phyloP scores from a whole-genome alignment of 2,329 filamentous ascomycete genomes.

The Apiospora rasikravindrae region DNA sequence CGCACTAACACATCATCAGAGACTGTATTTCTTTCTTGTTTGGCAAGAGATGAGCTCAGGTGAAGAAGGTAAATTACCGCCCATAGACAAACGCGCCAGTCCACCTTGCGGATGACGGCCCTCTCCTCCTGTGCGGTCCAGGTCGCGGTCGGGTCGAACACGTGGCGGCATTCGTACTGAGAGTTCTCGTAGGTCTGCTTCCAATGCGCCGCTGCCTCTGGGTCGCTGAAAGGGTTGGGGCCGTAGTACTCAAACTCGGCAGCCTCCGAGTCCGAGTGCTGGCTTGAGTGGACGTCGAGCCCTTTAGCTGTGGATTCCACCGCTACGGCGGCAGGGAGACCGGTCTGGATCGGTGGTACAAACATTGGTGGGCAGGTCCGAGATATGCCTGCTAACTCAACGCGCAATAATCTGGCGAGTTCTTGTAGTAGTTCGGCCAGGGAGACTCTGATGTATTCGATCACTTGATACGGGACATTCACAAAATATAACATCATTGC shows the following conservation, averaged over 20 bases:
- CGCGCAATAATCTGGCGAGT: neutral
- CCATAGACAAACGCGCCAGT: constrained; percentile 47
- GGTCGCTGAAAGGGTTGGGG: constrained; percentile 40
- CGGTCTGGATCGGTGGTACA: neutral
- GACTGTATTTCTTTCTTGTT: constrained; percentile 13
- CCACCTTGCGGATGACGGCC: constrained; percentile 53
- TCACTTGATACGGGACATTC: no score
- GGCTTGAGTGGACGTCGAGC: neutral
- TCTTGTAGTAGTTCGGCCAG: neutral
- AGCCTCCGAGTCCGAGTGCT: neutral
- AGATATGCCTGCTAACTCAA: no score
- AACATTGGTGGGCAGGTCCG: neutral
- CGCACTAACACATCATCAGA: constrained; percentile 39
- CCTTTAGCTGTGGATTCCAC: neutral
- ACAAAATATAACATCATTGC: no score
- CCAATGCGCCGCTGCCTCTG: constrained; percentile 32
- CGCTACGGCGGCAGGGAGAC: neutral
- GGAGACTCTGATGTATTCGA: neutral
- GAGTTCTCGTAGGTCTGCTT: constrained; percentile 36
- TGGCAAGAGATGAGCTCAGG: no score
- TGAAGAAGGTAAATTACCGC: constrained; percentile 28
- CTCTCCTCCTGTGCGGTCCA: constrained; percentile 61
- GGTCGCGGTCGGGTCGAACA: constrained; percentile 57
- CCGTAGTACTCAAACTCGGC: neutral
- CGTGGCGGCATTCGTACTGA: constrained; percentile 58